Evolutionary conservation across 116 monocot genomes (phyloP), one percentile per base, ranked within the genome.

Genomic region (Iris pallida): DNA sequence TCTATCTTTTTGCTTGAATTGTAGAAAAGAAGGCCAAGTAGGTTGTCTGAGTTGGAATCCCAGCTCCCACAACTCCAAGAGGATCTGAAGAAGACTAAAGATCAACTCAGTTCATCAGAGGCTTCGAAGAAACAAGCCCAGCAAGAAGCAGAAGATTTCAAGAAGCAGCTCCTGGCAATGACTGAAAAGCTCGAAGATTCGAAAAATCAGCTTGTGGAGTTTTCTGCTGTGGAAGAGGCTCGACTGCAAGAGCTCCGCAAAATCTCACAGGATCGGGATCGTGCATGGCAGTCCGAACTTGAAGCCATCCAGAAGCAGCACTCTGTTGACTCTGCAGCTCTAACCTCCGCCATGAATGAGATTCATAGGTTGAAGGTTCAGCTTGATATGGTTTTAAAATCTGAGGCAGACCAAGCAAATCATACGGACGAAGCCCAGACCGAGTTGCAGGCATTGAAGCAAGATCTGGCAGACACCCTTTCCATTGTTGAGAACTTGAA

Each of bases 281-380:
- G 74, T 8, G 91, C 80, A 20, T 96, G 86, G 89, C 79, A 92
- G 45, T 89, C 96, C 8, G 95, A 95, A 64, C 71, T 91, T 0
- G 91, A 95, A 75, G 86, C 91, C 40, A 67, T 83, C 18, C 88
- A 86, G 68, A 76, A 82, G 13, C 91, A 89, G 51, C 80, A 89
- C 20, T 80, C 78, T 15, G 57, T 80, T 13, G 90, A 90, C 30
- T 65, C 71, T 2, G 42, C 55, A 13, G 81, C 88, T 60, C 47
- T 89, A n/a, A 18, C 55, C 3, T 80, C 81, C 12, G 82, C 86
- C 40, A 75, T 86, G 75, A 82, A 78, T 70, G 90, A 92, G 76
- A 81, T 90, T 16, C 89, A 92, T 19, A 79, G 65, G 70, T 61
- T 92, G 54, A 92, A 92, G 61, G 61, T 61, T 64, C 91, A 91